Conservation (phyloP, 345 rosid species). For the Turnera subulata region DNA sequence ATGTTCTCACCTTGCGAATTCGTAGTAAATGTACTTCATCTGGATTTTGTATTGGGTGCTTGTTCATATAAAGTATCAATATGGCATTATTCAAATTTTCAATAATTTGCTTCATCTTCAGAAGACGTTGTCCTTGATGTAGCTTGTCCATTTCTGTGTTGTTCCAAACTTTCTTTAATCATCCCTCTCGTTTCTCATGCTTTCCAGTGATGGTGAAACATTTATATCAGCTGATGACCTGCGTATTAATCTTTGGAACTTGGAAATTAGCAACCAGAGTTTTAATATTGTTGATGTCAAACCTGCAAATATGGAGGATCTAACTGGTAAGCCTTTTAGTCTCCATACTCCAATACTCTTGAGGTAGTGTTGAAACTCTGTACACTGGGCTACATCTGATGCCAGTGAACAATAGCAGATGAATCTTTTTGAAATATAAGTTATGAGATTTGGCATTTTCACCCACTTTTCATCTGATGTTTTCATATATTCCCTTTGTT, state of each 20-base stretch:
- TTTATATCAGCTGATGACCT: conserved; percentile 97
- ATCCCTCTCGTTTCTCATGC: conserved; percentile 8
- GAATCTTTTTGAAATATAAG: no score
- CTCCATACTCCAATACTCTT: no score
- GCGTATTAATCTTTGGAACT: conserved; percentile 96
- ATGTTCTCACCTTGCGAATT: no score
- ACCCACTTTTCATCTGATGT: no score
- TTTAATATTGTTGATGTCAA: conserved; percentile 96
- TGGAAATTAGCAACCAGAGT: conserved; percentile 94
- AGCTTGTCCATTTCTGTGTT: neutral
- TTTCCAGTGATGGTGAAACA: conserved; percentile 81
- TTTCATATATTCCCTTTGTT: no score
- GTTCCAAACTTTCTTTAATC: conserved; percentile 12
- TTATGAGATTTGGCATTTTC: no score
- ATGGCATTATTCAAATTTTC: no score
- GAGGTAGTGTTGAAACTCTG: no score
- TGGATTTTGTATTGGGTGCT: neutral
- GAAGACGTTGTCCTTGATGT: neutral
- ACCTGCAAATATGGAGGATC: conserved; percentile 97
- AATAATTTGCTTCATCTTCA: neutral
- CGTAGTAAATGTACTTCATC: no score
- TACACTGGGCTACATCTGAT: neutral
- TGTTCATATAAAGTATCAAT: no score
- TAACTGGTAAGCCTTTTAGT: conserved; percentile 60
- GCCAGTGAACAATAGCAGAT: no score